phyloP scores from a whole-genome alignment of 441 rosid genomes.

The Iberis amara region DNA sequence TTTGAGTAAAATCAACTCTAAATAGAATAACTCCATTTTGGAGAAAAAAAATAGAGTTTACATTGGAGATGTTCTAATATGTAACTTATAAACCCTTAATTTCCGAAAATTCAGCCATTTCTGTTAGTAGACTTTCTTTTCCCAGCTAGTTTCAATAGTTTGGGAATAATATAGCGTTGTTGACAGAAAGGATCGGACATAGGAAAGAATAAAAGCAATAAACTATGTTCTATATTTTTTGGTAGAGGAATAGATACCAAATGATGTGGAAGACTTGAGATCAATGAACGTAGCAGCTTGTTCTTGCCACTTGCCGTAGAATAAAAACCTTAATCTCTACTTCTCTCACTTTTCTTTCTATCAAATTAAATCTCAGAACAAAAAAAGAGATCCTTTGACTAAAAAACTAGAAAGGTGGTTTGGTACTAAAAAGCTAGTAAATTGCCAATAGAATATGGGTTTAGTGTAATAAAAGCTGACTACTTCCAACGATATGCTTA shows the following conservation, averaged over 20 bases:
- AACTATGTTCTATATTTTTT: slow-evolving; percentile 25
- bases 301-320: slow-evolving; percentile 31
- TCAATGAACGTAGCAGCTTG: slow-evolving; percentile 28
- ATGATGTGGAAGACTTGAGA: slow-evolving; percentile 34
- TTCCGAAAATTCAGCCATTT: too few relatives aligned
- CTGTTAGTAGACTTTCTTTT: background rate
- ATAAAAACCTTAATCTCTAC: slow-evolving; percentile 29
- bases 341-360: slow-evolving; percentile 24
- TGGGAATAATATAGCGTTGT: slow-evolving; percentile 24
- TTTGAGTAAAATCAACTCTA: too few relatives aligned
- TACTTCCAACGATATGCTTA: slow-evolving; percentile 27
- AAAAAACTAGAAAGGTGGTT: slow-evolving; percentile 19
- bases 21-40: too few relatives aligned
- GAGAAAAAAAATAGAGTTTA: too few relatives aligned
- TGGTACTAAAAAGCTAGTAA: slow-evolving; percentile 10
- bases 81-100: background rate
- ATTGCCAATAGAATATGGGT: slow-evolving; percentile 18
- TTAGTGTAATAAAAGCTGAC: slow-evolving; percentile 20
- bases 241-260: slow-evolving; percentile 28
- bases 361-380: slow-evolving; percentile 15
- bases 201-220: slow-evolving; percentile 22
- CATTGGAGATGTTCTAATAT: too few relatives aligned
- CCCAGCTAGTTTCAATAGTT: slow-evolving; percentile 6
- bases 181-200: slow-evolving; percentile 31
- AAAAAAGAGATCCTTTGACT: slow-evolving; percentile 20